These are phyloP conservation scores for Neofusicoccum parvum DNA, from an alignment of 2,329 filamentous ascomycete species.

Conservation along the genomic window DNA sequence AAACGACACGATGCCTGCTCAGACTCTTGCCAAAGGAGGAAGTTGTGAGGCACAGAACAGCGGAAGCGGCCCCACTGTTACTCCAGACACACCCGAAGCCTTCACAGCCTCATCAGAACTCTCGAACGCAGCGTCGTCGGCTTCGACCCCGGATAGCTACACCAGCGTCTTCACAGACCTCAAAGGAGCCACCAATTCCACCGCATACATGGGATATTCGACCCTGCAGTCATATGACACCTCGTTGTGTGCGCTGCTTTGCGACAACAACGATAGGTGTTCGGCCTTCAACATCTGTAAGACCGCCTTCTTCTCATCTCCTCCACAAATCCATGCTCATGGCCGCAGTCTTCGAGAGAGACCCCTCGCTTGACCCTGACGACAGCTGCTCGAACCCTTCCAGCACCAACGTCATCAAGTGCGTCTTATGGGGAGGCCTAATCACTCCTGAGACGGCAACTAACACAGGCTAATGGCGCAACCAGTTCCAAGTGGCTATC, in stretches of 20 bases:
- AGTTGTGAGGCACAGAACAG: too few species aligned
- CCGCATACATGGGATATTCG: too few species aligned
- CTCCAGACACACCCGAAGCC: too few species aligned
- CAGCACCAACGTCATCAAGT: constrained; percentile 31
- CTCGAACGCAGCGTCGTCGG: too few species aligned
- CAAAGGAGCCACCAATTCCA: too few species aligned
- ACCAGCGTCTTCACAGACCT: too few species aligned
- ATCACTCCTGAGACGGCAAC: constrained; percentile 24
- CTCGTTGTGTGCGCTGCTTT: constrained; percentile 20
- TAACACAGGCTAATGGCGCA: constrained; percentile 30
- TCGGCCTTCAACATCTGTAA: constrained; percentile 27
- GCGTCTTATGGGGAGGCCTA: constrained; percentile 32
- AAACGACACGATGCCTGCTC: too few species aligned
- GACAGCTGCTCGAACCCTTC: constrained; percentile 25
- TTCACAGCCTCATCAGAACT: too few species aligned
- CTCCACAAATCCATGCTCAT: neutral
- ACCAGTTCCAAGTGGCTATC: constrained; percentile 26
- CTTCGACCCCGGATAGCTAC: too few species aligned
- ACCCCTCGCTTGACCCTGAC: constrained; percentile 23
- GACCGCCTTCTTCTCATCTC: neutral
- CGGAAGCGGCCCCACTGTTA: too few species aligned
- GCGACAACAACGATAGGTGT: constrained; percentile 22
- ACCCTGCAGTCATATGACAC: constrained; percentile 19
- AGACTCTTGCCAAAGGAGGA: too few species aligned
- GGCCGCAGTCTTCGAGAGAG: constrained; percentile 24